Conservation (phyloP, 2,329 filamentous ascomycete genomes). For the Colletotrichum tamarilloi region DNA sequence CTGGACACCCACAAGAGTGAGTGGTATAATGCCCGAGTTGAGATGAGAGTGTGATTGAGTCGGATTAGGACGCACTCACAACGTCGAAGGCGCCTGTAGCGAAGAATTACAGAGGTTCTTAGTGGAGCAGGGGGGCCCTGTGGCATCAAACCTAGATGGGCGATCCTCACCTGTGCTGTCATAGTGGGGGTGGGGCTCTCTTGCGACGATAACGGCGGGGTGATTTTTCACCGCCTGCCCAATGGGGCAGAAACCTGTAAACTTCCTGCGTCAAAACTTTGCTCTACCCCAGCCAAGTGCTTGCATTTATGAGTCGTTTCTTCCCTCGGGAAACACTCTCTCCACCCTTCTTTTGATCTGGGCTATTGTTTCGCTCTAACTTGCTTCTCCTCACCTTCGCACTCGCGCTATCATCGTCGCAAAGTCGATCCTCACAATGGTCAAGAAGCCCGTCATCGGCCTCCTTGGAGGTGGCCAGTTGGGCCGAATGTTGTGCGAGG, state of each 20-base stretch:
- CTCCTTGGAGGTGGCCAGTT: slow-evolving; percentile 77
- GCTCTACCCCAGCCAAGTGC: slow-evolving; percentile 12
- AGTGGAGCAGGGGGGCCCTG: slow-evolving; percentile 28
- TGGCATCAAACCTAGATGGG: slow-evolving; percentile 6
- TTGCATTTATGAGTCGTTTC: slow-evolving; percentile 31
- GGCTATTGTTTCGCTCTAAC: not conserved
- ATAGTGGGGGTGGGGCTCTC: slow-evolving; percentile 31
- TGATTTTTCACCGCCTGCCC: slow-evolving; percentile 1
- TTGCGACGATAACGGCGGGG: slow-evolving; percentile 29
- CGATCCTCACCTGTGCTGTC: slow-evolving; percentile 6
- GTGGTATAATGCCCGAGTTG: not conserved
- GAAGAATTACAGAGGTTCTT: slow-evolving; percentile 25
- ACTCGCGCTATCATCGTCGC: not conserved
- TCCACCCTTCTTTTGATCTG: slow-evolving; percentile 1
- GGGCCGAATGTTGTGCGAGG: slow-evolving; percentile 93
- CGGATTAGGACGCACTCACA: not conserved
- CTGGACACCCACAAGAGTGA: not conserved
- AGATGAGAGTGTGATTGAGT: not conserved
- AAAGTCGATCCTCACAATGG: slow-evolving; percentile 38
- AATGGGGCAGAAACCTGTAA: not conserved
- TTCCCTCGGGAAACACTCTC: slow-evolving; percentile 11
- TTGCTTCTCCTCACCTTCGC: slow-evolving; percentile 1
- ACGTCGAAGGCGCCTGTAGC: not conserved
- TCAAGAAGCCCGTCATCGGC: slow-evolving; percentile 57
- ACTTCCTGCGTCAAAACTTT: slow-evolving; percentile 30